Conservation (phyloP, 1,284 basidiomycete species). For the Cystobasidium slooffiae region DNA sequence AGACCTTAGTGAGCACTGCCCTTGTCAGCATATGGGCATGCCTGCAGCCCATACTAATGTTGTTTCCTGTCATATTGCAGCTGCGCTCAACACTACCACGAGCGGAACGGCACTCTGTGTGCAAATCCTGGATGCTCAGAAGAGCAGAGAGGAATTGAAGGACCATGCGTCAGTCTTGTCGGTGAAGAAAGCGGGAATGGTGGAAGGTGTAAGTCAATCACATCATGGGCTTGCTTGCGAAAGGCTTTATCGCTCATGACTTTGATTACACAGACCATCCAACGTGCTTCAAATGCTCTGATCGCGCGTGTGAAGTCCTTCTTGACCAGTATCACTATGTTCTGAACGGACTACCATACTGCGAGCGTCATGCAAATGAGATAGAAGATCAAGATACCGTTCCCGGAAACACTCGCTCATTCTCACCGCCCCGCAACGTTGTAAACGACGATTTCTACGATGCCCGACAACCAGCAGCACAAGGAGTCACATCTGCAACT, state of each 20-base stretch:
- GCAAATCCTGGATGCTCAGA: constrained; percentile 35
- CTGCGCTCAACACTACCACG: constrained; percentile 54
- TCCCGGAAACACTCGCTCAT: neutral
- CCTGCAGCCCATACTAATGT: neutral
- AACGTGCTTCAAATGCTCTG: constrained; percentile 51
- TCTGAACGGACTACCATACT: constrained; percentile 51
- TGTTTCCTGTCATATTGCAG: neutral
- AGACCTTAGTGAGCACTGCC: constrained; percentile 47
- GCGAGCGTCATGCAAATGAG: constrained; percentile 51
- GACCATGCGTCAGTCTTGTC: constrained; percentile 53
- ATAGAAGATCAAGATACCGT: constrained; percentile 22
- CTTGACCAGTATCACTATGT: constrained; percentile 55
- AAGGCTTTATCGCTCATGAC: neutral
- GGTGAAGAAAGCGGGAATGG: constrained; percentile 51
- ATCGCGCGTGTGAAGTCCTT: constrained; percentile 44
- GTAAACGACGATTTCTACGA: constrained; percentile 10
- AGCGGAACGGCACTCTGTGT: constrained; percentile 53
- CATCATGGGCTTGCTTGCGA: neutral
- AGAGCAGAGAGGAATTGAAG: constrained; percentile 54
- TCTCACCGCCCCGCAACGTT: neutral
- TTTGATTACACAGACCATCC: constrained; percentile 50
- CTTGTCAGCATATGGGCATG: neutral
- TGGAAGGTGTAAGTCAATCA: constrained; percentile 47
- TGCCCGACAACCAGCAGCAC: neutral
- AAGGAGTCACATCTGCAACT: neutral